phyloP scores from a whole-genome alignment of 805 yeast species.

The Candida insectorum region DNA sequence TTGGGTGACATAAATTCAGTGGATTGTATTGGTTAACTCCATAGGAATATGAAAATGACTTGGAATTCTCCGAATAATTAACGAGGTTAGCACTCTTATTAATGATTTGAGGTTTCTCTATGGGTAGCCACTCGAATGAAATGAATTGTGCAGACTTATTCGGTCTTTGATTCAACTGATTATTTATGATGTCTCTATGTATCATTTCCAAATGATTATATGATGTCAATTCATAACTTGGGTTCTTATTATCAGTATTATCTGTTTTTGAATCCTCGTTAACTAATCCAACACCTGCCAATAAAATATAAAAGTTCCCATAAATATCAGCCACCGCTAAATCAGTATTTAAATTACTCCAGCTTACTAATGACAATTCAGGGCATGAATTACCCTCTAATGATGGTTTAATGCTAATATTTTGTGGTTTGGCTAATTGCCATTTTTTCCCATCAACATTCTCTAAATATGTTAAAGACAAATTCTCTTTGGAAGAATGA shows the following conservation, averaged over 20 bases:
- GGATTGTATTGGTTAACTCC: conserved; percentile 58
- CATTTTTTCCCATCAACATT: conserved; percentile 73
- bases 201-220: conserved; percentile 47
- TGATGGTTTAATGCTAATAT: conserved; percentile 26
- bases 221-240: conserved; percentile 41
- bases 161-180: conserved; percentile 10
- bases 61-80: conserved; percentile 12
- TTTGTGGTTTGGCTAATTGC: conserved; percentile 65
- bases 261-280: conserved; percentile 29
- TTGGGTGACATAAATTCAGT: conserved; percentile 65
- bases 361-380: conserved; percentile 48
- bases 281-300: conserved; percentile 41
- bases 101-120: conserved; percentile 63
- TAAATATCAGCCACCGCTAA: conserved; percentile 71
- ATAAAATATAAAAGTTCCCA: conserved; percentile 52
- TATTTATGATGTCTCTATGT: conserved; percentile 36
- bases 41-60: conserved; percentile 41
- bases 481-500: conserved; percentile 26
- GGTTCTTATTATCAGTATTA: conserved; percentile 9
- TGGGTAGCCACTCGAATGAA: conserved; percentile 68
- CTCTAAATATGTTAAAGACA: conserved; percentile 66
- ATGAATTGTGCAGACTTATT: conserved; percentile 22
- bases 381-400: conserved; percentile 18
- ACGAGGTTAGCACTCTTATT: conserved; percentile 54
- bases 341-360: conserved; percentile 81